Conservation (phyloP, 495 filamentous ascomycete species). For the Hypoxylon crocopeplum region DNA sequence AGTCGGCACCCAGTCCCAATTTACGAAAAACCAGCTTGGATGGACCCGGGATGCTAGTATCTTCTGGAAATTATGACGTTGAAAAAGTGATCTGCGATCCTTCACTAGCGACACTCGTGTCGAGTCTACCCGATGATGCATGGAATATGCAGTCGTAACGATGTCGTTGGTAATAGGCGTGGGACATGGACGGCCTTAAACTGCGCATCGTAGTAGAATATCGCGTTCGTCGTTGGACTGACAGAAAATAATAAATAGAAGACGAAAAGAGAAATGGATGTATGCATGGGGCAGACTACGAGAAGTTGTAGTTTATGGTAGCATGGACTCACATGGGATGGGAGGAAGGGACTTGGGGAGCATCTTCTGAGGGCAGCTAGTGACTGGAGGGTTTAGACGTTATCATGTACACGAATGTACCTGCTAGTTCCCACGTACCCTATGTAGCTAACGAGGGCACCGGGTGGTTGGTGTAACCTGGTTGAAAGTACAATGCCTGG, state of each 20-base stretch:
- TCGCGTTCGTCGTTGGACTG: constrained; percentile 5
- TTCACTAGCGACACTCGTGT: constrained; percentile 25
- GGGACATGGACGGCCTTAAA: constrained; percentile 25
- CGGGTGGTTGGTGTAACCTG: neutral
- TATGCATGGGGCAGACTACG: constrained; percentile 9
- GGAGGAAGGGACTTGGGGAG: constrained; percentile 18
- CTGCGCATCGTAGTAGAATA: constrained; percentile 29
- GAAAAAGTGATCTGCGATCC: constrained; percentile 29
- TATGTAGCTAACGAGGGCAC: constrained; percentile 17
- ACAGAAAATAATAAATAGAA: neutral
- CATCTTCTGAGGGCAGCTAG: neutral
- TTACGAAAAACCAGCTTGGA: constrained; percentile 14
- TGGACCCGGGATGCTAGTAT: constrained; percentile 2
- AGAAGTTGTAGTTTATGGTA: constrained; percentile 28
- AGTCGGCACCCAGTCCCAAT: constrained; percentile 14
- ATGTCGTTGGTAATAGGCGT: constrained; percentile 8
- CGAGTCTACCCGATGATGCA: constrained; percentile 36
- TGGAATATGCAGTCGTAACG: constrained; percentile 28
- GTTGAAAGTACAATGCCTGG: neutral
- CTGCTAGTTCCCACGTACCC: constrained; percentile 14
- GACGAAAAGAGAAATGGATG: constrained; percentile 2
- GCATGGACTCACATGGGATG: constrained; percentile 6
- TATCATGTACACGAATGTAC: constrained; percentile 23
- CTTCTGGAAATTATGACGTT: constrained; percentile 25
- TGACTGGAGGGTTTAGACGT: constrained; percentile 30